Conservation (phyloP, 73 alveolate species). For the Tetrahymena elliotti region DNA sequence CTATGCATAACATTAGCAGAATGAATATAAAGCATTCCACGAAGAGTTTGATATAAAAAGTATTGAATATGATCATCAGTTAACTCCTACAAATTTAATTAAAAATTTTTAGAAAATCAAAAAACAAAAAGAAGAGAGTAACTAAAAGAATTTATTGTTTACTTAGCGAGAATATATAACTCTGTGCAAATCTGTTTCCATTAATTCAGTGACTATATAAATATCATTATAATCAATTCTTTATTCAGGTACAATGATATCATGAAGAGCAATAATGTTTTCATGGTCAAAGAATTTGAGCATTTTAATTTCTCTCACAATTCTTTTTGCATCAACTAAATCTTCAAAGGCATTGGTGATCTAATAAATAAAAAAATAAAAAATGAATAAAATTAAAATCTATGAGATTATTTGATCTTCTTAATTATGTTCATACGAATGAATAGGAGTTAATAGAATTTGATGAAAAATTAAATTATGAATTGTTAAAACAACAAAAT, state of each 20-base stretch:
- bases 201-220: slow-evolving; percentile 80
- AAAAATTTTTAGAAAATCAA: slow-evolving; percentile 8
- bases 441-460: neutral
- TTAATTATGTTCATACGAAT: no score
- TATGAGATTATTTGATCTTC: neutral
- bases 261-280: slow-evolving; percentile 62
- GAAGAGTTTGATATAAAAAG: slow-evolving; percentile 70
- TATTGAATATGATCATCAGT: slow-evolving; percentile 74
- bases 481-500: neutral
- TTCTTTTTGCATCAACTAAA: slow-evolving; percentile 80
- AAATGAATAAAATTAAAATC: neutral
- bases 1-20: slow-evolving; percentile 91
- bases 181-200: slow-evolving; percentile 92
- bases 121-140: neutral
- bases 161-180: slow-evolving; percentile 75
- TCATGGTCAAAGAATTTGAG: slow-evolving; percentile 79
- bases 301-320: slow-evolving; percentile 77
- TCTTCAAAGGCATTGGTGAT: slow-evolving; percentile 80
- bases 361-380: neutral
- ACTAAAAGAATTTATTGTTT: no score
- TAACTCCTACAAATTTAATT: slow-evolving; percentile 44
- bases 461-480: neutral
- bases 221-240: slow-evolving; percentile 84
- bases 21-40: slow-evolving; percentile 85
- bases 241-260: slow-evolving; percentile 78